These are phyloP conservation scores for Xylaria multiplex DNA, from an alignment of 2,329 filamentous ascomycete genomes.

Conservation along the genomic window DNA sequence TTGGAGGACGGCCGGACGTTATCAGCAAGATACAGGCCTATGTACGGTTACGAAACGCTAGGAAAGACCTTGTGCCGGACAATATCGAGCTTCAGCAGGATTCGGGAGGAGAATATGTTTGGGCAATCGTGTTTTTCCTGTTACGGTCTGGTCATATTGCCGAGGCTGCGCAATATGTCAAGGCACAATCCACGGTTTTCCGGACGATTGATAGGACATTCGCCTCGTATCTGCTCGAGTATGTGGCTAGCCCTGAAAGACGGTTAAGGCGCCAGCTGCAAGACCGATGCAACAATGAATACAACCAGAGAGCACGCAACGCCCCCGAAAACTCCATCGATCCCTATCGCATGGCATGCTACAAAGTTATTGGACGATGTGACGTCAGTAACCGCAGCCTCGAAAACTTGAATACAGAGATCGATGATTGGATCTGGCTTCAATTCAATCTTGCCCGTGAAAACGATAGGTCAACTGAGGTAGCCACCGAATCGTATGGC, in stretches of 20 bases:
- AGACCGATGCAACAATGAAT: slow-evolving; percentile 89
- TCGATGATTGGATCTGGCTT: slow-evolving; percentile 78
- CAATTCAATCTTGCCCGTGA: slow-evolving; percentile 76
- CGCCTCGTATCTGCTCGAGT: slow-evolving; percentile 85
- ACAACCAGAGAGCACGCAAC: slow-evolving; percentile 83
- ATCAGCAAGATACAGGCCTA: slow-evolving; percentile 93
- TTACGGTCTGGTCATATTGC: slow-evolving; percentile 83
- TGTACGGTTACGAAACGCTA: slow-evolving; percentile 79
- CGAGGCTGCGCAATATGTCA: slow-evolving; percentile 89
- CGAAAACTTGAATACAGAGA: slow-evolving; percentile 70
- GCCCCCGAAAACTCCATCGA: slow-evolving; percentile 89
- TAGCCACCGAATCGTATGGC: slow-evolving; percentile 73
- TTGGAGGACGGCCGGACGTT: slow-evolving; percentile 88
- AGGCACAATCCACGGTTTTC: slow-evolving; percentile 81
- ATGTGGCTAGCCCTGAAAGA: slow-evolving; percentile 79
- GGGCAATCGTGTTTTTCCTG: slow-evolving; percentile 94
- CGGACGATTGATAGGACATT: slow-evolving; percentile 92
- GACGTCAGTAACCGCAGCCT: slow-evolving; percentile 72
- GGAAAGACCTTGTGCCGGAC: slow-evolving; percentile 86
- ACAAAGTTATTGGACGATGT: slow-evolving; percentile 92
- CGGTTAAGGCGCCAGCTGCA: slow-evolving; percentile 82
- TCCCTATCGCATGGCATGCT: slow-evolving; percentile 95
- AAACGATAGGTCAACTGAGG: slow-evolving; percentile 69
- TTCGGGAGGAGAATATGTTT: slow-evolving; percentile 83
- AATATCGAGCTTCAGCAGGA: slow-evolving; percentile 80